Evolutionary conservation across 78 protist species (phyloP), one percentile per base, ranked within the genome.

Genomic region (Chrysochromulina tobinii): DNA sequence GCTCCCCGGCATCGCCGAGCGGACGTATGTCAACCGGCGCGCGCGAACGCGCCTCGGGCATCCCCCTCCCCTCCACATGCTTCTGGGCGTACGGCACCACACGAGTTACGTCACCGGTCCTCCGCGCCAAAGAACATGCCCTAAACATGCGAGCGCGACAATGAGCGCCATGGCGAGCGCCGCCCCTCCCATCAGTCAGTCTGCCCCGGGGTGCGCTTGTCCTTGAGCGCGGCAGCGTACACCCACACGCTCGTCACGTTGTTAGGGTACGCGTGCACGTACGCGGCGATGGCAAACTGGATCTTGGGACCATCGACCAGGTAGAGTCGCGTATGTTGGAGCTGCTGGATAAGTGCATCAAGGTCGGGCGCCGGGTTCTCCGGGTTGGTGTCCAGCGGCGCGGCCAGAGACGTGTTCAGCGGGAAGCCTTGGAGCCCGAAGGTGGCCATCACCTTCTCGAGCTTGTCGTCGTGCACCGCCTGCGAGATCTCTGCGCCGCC

Each of bases 221-320:
- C 79, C 51, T 69, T 51, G n/a, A 75, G 84, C 6, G 48, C 9
- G 25, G 87, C 87, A 2, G 7, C 27, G 87, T 79, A 79, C 48
- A 79, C 58, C 87, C 87, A 79, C 5, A 54, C 64, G 25, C 64
- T 54, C 18, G 4, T 54, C 23, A 79, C 51, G 3, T 54, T 0
- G 87, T 79, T 79, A 18, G 87, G 87, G 23, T 79, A 79, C 50
- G 87, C 64, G 48, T 51, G 58, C 20, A 79, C 87, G 61, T 79
- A 54, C n/a, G 23, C 87, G 87, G 61, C 3, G 27, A 79, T 27
- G 12, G 61, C 87, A 9, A 79, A 79, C 87, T 79, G 18, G 2
- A 79, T 54, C 64, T 79, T 54, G 23, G 3, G 3, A 11, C 25
- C 87, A 21, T 5, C 9, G 12, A 14, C 1, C 14, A 18, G 2